Evolutionary conservation across 768 basidiomycete species (phyloP).

Genomic region (Cyathus striatus): DNA sequence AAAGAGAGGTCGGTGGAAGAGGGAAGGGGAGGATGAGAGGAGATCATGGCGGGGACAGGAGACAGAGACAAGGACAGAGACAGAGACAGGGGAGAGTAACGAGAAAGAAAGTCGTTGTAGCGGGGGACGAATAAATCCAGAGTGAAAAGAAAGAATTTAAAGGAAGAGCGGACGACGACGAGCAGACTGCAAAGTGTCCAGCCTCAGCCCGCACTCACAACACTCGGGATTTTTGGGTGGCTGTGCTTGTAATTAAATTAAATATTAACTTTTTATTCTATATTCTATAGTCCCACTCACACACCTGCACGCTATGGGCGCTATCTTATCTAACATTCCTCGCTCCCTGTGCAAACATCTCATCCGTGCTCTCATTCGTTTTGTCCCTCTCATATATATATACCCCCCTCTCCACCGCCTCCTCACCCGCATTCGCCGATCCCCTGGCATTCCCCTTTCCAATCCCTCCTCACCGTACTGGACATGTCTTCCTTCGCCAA

Average conservation of each 20-base stretch:
- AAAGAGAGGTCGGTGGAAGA: not conserved
- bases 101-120: too few species aligned
- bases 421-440: conserved; percentile 20
- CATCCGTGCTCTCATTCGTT: not conserved
- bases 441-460: conserved; percentile 54
- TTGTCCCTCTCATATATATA: not conserved
- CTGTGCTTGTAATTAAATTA: too few species aligned
- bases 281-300: too few species aligned
- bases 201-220: not conserved
- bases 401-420: conserved; percentile 7
- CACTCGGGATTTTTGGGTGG: not conserved
- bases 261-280: too few species aligned
- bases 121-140: too few species aligned
- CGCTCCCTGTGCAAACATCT: not conserved
- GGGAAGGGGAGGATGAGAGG: conserved; percentile 1
- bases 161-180: too few species aligned
- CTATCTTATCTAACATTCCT: not conserved
- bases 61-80: not conserved
- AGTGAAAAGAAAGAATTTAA: too few species aligned
- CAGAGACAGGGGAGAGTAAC: too few species aligned
- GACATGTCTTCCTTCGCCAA: conserved; percentile 47
- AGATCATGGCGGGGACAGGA: not conserved
- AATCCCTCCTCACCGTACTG: conserved; percentile 60
- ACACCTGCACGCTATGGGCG: not conserved
- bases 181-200: not conserved